phyloP scores from a whole-genome alignment of 75 land plant species.

The Pinus taeda region DNA sequence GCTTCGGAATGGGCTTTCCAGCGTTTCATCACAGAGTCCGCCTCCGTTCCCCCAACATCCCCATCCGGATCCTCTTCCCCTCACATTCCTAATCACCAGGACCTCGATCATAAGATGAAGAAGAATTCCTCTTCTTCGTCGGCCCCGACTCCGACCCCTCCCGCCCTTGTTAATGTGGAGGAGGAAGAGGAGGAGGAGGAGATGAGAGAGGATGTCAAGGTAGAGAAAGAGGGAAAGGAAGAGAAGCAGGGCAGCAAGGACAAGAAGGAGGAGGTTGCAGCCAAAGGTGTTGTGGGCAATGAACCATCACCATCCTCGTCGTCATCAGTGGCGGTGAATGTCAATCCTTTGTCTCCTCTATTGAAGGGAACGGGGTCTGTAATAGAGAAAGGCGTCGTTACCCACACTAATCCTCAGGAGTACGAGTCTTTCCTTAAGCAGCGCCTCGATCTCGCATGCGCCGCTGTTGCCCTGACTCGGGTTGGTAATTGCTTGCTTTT shows the following conservation, averaged over 20 bases:
- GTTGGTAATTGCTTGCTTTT: conserved; percentile 4
- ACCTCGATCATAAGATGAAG: background rate
- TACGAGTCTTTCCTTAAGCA: conserved; percentile 41
- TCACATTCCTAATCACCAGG: background rate
- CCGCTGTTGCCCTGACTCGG: conserved; percentile 53
- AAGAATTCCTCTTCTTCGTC: background rate
- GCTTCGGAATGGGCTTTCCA: conserved; percentile 59
- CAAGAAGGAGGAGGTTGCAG: conserved; percentile 15
- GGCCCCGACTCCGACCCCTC: background rate
- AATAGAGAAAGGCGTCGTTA: conserved; percentile 11
- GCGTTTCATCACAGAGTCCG: conserved; percentile 16
- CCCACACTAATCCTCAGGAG: conserved; percentile 24
- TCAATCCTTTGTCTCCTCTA: background rate
- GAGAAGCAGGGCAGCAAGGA: background rate
- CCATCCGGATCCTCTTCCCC: background rate
- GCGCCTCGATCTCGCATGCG: conserved; percentile 52
- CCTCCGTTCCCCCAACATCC: background rate
- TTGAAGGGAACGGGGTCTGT: conserved; percentile 3
- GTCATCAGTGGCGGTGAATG: background rate
- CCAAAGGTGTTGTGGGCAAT: background rate
- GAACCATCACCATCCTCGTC: conserved; percentile 5
- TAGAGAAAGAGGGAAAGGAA: background rate
- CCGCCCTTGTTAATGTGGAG: background rate
- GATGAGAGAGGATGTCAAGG: background rate
- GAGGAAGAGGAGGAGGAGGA: background rate